Base-by-base conservation (phyloP, 805 yeast genomes). In the Kuraishia capsulata region DNA sequence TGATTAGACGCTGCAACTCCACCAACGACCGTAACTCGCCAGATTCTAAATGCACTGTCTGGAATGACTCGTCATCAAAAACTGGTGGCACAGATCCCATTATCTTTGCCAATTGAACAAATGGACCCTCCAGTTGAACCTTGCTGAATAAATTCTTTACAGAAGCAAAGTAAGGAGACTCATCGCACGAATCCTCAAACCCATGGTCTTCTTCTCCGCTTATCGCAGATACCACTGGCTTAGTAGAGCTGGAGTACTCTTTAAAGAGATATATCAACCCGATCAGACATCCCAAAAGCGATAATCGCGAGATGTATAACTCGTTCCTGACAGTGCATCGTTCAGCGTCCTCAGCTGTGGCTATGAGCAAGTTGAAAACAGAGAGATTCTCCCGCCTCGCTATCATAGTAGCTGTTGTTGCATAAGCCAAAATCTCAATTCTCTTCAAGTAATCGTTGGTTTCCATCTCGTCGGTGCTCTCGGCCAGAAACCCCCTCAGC, bases 351-450 rank as follows among this genome's bases (percentile, higher is more conserved):
- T 38, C 40, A 4, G 44, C 30, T 1, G 47, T 45, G 23, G 44
- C 47, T 16, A 23, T 33, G 6, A 48, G 19, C 10, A 54, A 32
- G 37, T 51, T 53, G 46, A 49, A 46, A 5, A 49, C n/a, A 4
- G 59, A 48, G 11, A 55, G 38, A 28, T 39, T 45, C 36, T 54
- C 59, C 33, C 52, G 53, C 40, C 53, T 45, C n/a, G 54, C 46
- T 3, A 48, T 44, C 46, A 56, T 42, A 23, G 51, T 43, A 1
- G 51, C 46, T 4, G 45, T 34, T 3, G 56, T 46, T 29, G 50
- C 45, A 34, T 44, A 53, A 5, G 51, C 29, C 3, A 54, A 26
- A 14, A 44, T 33, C 4, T 41, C 36, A 5, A 45, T 34, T 14
- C 23, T 11, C 26, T 20, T 13, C 18, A 29, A 30, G 38, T 39